These are phyloP conservation scores for Tillandsia fasciculata DNA, from an alignment of 176 grass and related monocot species.

Conservation along the genomic window DNA sequence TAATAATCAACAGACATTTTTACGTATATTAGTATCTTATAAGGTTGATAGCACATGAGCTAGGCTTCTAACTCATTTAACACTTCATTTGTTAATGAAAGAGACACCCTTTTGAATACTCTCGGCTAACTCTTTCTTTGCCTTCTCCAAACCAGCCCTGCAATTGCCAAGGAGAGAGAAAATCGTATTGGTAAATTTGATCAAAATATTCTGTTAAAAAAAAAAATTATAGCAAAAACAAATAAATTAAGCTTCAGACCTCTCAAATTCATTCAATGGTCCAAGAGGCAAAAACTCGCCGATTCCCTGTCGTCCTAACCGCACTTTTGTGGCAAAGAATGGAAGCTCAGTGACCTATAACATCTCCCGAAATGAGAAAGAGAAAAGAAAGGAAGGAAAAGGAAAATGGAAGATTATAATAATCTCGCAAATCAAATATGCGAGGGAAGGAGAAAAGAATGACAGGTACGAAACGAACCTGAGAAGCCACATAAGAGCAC, in stretches of 20 bases:
- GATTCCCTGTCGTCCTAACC: slow-evolving; percentile 41
- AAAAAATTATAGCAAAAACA: not conserved
- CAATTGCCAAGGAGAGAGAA: not conserved
- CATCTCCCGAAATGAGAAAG: slow-evolving; percentile 12
- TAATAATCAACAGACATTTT: too few relatives aligned
- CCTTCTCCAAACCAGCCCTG: slow-evolving; percentile 68
- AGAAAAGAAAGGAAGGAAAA: slow-evolving; percentile 3
- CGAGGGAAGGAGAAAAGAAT: not conserved
- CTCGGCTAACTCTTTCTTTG: slow-evolving; percentile 58
- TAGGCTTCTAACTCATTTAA: not conserved
- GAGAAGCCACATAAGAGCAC: slow-evolving; percentile 72
- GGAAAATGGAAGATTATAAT: slow-evolving; percentile 10
- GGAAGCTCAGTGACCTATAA: slow-evolving; percentile 73
- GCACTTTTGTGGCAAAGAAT: slow-evolving; percentile 84
- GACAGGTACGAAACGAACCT: slow-evolving; percentile 24
- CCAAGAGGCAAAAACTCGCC: slow-evolving; percentile 77
- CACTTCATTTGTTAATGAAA: slow-evolving; percentile 51
- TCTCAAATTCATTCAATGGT: slow-evolving; percentile 73
- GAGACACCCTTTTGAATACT: slow-evolving; percentile 82
- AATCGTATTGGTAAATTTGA: not conserved
- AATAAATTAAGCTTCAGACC: slow-evolving; percentile 19
- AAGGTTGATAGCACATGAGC: not conserved
- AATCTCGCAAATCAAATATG: not conserved
- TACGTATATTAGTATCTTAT: not conserved
- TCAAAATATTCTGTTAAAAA: not conserved